Percentiles rank a stretch among this genome's conserved stretches.
These are phyloP conservation scores for Danielozyma ontarioensis DNA, from an alignment of 805 yeast genomes.

Conservation along the genomic window DNA sequence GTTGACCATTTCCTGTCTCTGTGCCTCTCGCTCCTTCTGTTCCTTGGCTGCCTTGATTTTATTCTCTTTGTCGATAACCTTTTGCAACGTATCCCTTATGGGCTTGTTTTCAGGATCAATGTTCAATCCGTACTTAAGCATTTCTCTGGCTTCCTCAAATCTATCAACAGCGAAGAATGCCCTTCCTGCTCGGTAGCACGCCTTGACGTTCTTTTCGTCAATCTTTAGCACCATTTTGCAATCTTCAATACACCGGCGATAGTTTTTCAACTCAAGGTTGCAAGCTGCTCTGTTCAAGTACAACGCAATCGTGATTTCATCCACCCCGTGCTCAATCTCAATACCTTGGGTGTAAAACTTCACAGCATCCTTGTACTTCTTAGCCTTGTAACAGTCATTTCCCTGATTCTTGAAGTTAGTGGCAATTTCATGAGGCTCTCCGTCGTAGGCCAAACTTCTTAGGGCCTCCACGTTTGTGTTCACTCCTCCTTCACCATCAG, in stretches of 20 bases:
- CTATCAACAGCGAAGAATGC: slow-evolving; percentile 69
- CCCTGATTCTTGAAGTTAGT: slow-evolving; percentile 89
- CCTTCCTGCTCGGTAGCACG: slow-evolving; percentile 77
- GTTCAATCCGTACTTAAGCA: slow-evolving; percentile 59
- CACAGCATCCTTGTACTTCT: slow-evolving; percentile 71
- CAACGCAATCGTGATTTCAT: slow-evolving; percentile 53
- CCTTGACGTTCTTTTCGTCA: slow-evolving; percentile 74
- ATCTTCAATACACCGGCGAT: slow-evolving; percentile 80
- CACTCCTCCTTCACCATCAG: slow-evolving; percentile 73
- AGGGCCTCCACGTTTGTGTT: slow-evolving; percentile 79
- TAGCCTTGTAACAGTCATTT: slow-evolving; percentile 73
- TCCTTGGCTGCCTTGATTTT: slow-evolving; percentile 20
- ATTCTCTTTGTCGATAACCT: slow-evolving; percentile 36
- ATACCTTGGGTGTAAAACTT: slow-evolving; percentile 77
- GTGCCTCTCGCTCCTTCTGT: slow-evolving; percentile 30
- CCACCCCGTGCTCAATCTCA: slow-evolving; percentile 58
- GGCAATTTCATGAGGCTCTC: slow-evolving; percentile 91
- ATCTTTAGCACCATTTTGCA: slow-evolving; percentile 63
- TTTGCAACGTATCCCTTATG: slow-evolving; percentile 40
- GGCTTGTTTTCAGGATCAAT: slow-evolving; percentile 58
- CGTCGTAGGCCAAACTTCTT: slow-evolving; percentile 88
- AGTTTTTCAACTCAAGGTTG: slow-evolving; percentile 79
- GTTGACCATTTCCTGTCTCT: slow-evolving; percentile 37
- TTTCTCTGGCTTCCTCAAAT: slow-evolving; percentile 65
- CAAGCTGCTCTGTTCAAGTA: slow-evolving; percentile 87